Conservation (phyloP, 768 basidiomycete species). For the Mycena leptocephala region DNA sequence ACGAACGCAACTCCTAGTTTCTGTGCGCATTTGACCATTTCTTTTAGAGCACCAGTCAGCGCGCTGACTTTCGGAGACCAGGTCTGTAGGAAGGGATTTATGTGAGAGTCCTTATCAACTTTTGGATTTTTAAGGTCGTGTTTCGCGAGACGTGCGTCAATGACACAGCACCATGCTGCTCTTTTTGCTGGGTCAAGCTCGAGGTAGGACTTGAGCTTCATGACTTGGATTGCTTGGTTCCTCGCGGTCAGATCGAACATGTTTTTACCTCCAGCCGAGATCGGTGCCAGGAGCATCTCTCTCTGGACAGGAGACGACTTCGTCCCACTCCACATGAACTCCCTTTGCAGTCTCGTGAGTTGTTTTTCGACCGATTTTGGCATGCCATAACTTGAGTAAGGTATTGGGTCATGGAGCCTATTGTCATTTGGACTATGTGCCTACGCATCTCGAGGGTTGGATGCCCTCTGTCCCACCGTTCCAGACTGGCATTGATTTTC, state of each 20-base stretch:
- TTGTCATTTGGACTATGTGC: slow-evolving; percentile 42
- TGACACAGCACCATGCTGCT: slow-evolving; percentile 46
- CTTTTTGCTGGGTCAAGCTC: slow-evolving; percentile 18
- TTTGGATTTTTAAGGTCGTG: not conserved
- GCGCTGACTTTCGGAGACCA: too few relatives aligned
- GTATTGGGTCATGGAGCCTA: slow-evolving; percentile 55
- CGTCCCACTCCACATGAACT: slow-evolving; percentile 47
- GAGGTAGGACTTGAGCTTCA: slow-evolving; percentile 45
- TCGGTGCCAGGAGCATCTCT: slow-evolving; percentile 35
- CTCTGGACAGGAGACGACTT: slow-evolving; percentile 31
- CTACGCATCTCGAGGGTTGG: slow-evolving; percentile 48
- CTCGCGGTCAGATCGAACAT: slow-evolving; percentile 44
- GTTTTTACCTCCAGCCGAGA: slow-evolving; percentile 40
- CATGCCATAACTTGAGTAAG: slow-evolving; percentile 53
- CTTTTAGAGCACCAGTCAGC: too few relatives aligned
- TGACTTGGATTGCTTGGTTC: slow-evolving; percentile 45
- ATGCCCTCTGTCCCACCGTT: slow-evolving; percentile 42
- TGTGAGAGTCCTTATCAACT: not conserved
- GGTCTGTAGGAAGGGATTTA: not conserved
- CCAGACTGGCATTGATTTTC: slow-evolving; percentile 40
- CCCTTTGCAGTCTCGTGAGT: slow-evolving; percentile 36
- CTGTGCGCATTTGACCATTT: too few relatives aligned
- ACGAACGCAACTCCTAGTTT: too few relatives aligned
- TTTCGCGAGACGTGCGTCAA: slow-evolving; percentile 42
- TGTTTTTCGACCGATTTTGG: slow-evolving; percentile 42